phyloP scores from a whole-genome alignment of 2,329 filamentous ascomycete species.

The Graphilbum sp. region DNA sequence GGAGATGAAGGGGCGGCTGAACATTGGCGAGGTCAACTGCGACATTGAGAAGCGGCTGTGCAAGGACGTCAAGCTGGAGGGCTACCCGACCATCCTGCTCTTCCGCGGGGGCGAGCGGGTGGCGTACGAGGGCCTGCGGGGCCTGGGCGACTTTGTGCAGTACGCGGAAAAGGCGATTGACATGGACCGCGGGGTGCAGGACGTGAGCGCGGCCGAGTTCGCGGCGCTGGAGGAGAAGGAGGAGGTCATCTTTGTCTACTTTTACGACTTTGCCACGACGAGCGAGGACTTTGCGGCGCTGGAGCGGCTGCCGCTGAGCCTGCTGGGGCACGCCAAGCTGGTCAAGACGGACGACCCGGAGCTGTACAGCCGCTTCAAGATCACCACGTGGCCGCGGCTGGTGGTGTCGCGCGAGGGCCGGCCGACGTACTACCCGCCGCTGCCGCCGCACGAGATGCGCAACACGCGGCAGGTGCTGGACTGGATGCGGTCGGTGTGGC shows the following conservation, averaged over 20 bases:
- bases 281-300: constrained; percentile 81
- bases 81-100: constrained; percentile 82
- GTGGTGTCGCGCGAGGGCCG: constrained; percentile 79
- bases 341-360: constrained; percentile 75
- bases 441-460: constrained; percentile 84
- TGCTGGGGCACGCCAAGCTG: constrained; percentile 82
- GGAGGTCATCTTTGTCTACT: constrained; percentile 93
- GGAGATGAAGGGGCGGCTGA: constrained; percentile 78
- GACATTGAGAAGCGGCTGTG: constrained; percentile 75
- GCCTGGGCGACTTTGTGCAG: constrained; percentile 73
- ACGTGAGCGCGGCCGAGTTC: constrained; percentile 64
- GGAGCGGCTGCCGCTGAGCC: constrained; percentile 68
- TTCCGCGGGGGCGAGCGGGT: constrained; percentile 84
- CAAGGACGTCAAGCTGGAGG: constrained; percentile 67
- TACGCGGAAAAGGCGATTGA: constrained; percentile 80
- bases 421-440: constrained; percentile 74
- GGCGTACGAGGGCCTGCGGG: constrained; percentile 83
- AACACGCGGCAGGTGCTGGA: constrained; percentile 63
- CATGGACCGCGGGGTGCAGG: constrained; percentile 56
- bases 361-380: constrained; percentile 74
- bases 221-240: constrained; percentile 78
- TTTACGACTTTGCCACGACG: constrained; percentile 91
- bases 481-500: constrained; percentile 96
- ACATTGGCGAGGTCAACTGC: constrained; percentile 93
- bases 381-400: constrained; percentile 90